Conservation (phyloP, 805 yeast species). For the Yarrowia keelungensis region DNA sequence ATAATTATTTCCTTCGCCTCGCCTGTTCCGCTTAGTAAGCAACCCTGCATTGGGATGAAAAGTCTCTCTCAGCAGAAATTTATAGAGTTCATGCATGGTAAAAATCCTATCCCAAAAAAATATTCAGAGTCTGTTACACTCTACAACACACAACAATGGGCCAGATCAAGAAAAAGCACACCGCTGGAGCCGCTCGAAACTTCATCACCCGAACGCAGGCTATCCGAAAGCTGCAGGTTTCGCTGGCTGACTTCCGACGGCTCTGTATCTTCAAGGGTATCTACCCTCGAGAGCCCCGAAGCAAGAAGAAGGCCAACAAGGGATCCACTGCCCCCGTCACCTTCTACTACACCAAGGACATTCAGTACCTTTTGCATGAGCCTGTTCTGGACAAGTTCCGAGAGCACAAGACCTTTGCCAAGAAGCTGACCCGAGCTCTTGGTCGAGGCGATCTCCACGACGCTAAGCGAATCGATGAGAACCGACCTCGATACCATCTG, state of each 20-base stretch:
- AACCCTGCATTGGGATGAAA: conserved; percentile 5
- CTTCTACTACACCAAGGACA: conserved; percentile 91
- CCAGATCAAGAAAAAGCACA: conserved; percentile 79
- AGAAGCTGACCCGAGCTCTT: conserved; percentile 84
- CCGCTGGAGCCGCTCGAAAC: conserved; percentile 88
- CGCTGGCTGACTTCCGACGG: conserved; percentile 91
- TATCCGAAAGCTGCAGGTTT: conserved; percentile 85
- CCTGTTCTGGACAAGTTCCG: conserved; percentile 90
- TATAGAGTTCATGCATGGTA: conserved; percentile 33
- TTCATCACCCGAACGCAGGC: conserved; percentile 96
- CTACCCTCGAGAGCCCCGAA: conserved; percentile 94
- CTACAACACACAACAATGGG: conserved; percentile 32
- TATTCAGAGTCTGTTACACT: conserved; percentile 23
- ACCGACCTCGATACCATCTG: conserved; percentile 82
- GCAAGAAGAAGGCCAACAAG: conserved; percentile 95
- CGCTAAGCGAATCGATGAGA: conserved; percentile 83
- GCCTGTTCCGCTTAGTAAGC: conserved; percentile 1
- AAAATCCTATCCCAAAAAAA: conserved; percentile 37
- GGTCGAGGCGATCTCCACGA: conserved; percentile 90
- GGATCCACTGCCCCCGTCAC: conserved; percentile 98
- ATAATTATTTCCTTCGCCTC: too few species aligned
- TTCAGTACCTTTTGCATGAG: conserved; percentile 93
- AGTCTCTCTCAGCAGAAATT: conserved; percentile 26
- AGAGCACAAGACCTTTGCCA: conserved; percentile 93
- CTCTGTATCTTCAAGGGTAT: conserved; percentile 97